phyloP scores from a whole-genome alignment of 2,329 filamentous ascomycete species.

The Ophiosphaerella herpotricha region DNA sequence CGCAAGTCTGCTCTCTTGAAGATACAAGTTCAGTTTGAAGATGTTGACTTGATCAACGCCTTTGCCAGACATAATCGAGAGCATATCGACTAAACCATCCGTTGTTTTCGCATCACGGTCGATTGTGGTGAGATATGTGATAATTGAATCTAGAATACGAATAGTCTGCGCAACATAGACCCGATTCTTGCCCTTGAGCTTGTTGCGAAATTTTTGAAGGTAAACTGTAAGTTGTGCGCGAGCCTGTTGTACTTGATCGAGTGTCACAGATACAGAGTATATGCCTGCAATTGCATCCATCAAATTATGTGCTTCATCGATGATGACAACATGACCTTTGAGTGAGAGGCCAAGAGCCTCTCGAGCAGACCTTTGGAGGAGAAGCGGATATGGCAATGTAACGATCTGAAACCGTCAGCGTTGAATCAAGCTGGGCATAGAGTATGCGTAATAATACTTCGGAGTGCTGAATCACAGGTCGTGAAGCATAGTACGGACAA shows the following conservation, averaged over 20 bases:
- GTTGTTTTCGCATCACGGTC: conserved; percentile 44
- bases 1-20: conserved; percentile 89
- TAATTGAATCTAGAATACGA: conserved; percentile 79
- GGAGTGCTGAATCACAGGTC: conserved; percentile 77
- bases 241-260: conserved; percentile 73
- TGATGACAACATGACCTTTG: conserved; percentile 87
- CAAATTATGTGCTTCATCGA: conserved; percentile 96
- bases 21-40: conserved; percentile 83
- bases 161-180: conserved; percentile 89
- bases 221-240: conserved; percentile 80
- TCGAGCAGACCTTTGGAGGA: conserved; percentile 83
- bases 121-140: conserved; percentile 66
- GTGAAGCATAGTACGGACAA: conserved; percentile 96
- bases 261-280: conserved; percentile 75
- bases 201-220: conserved; percentile 84
- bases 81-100: conserved; percentile 72
- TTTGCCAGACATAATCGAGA: conserved; percentile 76
- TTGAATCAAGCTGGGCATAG: neutral
- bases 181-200: conserved; percentile 86
- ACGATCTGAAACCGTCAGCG: conserved; percentile 63
- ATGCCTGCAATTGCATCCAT: conserved; percentile 93
- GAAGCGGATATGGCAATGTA: conserved; percentile 86
- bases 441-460: conserved; percentile 57
- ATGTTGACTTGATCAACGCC: conserved; percentile 95
- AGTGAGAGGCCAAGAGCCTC: conserved; percentile 86